phyloP scores from a whole-genome alignment of 2,329 filamentous ascomycete genomes.

The Pseudogymnoascus sp. region DNA sequence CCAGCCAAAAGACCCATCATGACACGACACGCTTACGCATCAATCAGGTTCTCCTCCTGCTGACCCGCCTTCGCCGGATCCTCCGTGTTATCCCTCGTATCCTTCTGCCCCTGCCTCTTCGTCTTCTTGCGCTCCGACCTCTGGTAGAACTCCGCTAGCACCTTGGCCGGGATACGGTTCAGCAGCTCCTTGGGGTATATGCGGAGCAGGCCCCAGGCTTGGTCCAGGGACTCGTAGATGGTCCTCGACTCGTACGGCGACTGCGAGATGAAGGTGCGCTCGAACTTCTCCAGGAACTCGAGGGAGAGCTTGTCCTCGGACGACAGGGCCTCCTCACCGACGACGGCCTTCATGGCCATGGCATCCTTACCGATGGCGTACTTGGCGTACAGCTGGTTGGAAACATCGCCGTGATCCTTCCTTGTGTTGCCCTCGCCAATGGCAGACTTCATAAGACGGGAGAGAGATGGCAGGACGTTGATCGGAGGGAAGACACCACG shows the following conservation, averaged over 20 bases:
- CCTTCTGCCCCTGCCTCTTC: slow-evolving; percentile 44
- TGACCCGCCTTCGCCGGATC: slow-evolving; percentile 33
- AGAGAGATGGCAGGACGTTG: slow-evolving; percentile 95
- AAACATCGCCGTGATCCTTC: slow-evolving; percentile 95
- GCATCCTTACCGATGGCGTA: slow-evolving; percentile 98
- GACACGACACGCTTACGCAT: slow-evolving; percentile 37
- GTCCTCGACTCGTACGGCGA: slow-evolving; percentile 84
- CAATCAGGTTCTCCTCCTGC: slow-evolving; percentile 52
- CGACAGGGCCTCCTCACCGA: slow-evolving; percentile 93
- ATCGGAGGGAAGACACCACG: slow-evolving; percentile 98
- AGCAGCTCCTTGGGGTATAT: slow-evolving; percentile 98
- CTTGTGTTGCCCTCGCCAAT: slow-evolving; percentile 96
- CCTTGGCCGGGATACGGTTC: slow-evolving; percentile 83
- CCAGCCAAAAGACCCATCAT: background rate
- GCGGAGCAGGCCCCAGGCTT: slow-evolving; percentile 91
- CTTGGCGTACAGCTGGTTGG: slow-evolving; percentile 98
- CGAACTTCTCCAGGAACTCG: slow-evolving; percentile 98
- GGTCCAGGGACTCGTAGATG: slow-evolving; percentile 89
- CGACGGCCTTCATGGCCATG: slow-evolving; percentile 97
- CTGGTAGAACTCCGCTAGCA: slow-evolving; percentile 77
- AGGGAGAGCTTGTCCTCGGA: slow-evolving; percentile 95
- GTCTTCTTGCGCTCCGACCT: slow-evolving; percentile 59
- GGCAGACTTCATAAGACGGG: slow-evolving; percentile 99
- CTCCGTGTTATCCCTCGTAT: slow-evolving; percentile 33
- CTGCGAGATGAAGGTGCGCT: slow-evolving; percentile 88